phyloP scores from a whole-genome alignment of 768 basidiomycete genomes.

The Leucosporidium yakuticum region DNA sequence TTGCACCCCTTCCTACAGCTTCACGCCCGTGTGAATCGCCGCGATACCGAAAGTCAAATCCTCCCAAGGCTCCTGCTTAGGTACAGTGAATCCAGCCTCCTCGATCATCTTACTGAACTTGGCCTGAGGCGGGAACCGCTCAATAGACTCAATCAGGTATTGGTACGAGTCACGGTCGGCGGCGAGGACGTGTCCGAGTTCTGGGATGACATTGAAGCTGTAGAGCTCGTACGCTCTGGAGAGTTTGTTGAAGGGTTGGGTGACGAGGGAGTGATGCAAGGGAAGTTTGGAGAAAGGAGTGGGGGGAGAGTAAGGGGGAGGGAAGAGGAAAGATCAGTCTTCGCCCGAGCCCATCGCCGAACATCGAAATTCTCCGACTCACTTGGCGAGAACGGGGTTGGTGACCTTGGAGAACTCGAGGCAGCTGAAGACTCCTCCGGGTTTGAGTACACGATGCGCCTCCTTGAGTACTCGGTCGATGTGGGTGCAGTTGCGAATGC shows the following conservation, averaged over 20 bases:
- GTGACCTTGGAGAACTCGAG: conserved; percentile 91
- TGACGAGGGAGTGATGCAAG: no score
- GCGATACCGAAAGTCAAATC: conserved; percentile 85
- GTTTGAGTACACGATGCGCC: conserved; percentile 89
- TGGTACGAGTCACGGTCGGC: conserved; percentile 93
- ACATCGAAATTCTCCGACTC: conserved; percentile 43
- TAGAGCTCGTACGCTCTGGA: conserved; percentile 84
- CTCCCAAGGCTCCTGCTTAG: conserved; percentile 51
- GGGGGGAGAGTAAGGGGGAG: background rate
- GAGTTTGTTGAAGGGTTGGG: background rate
- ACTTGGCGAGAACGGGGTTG: conserved; percentile 81
- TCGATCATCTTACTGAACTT: conserved; percentile 84
- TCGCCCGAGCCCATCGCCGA: no score
- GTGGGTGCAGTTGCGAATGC: conserved; percentile 94
- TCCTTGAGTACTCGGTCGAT: conserved; percentile 79
- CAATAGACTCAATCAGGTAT: conserved; percentile 19
- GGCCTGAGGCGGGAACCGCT: conserved; percentile 79
- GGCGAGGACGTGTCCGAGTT: conserved; percentile 92
- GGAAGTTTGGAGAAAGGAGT: no score
- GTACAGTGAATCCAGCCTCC: conserved; percentile 64
- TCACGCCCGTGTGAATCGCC: conserved; percentile 75
- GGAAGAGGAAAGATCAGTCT: background rate
- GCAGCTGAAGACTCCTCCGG: conserved; percentile 90
- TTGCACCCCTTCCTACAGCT: conserved; percentile 41
- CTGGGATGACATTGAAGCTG: conserved; percentile 90